Base-by-base conservation (phyloP, 345 rosid genomes). In the Linum tenue region DNA sequence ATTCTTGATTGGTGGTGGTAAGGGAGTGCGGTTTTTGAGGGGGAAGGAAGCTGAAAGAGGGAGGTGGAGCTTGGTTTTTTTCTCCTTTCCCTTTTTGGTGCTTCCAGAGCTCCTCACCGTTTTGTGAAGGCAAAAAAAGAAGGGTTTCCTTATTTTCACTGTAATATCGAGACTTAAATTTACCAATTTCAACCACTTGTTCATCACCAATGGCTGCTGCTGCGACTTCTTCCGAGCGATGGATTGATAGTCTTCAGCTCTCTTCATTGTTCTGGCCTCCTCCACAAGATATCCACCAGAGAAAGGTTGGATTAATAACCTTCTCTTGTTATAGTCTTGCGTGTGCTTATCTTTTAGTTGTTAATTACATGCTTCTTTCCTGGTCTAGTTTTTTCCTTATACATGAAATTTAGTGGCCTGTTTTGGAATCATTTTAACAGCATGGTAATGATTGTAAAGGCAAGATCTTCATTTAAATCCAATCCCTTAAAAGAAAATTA, bases 161-260 rank as follows among this genome's bases (percentile, higher is more conserved):
- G 31, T 22, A 22, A 22, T 22, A 22, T 22, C 31, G 31, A 22
- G 31, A 22, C 31, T 22, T 22, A 0, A 22, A 8, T 15, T 15
- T 48, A 12, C 53, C 7, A 48, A 48, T 4, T 48, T 22, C 31
- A 22, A 22, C 31, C 31, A 22, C 31, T 22, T 48, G 53, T 48
- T 48, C 53, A 48, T 48, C 53, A 44, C 2, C 10, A 44, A 48
- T 48, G 53, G 53, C 53, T 48, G 53, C 14, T 95, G 89, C 91
- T 67, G 31, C 31, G 31, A 77, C 59, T 77, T 79, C 87, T 68
- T 82, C 88, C 44, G 97, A 82, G 84, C 82, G 94, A 71, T 92
- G 98, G 98, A 87, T 85, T 70, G 97, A 89, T 77, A 88, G 97
- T 51, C 95, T 92, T 72, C 89, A 84, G 60, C 85, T 76, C 79